Evolutionary conservation across 306 rosid genomes (phyloP), one percentile per base, ranked within the genome.

Genomic region (Acacia confusa): DNA sequence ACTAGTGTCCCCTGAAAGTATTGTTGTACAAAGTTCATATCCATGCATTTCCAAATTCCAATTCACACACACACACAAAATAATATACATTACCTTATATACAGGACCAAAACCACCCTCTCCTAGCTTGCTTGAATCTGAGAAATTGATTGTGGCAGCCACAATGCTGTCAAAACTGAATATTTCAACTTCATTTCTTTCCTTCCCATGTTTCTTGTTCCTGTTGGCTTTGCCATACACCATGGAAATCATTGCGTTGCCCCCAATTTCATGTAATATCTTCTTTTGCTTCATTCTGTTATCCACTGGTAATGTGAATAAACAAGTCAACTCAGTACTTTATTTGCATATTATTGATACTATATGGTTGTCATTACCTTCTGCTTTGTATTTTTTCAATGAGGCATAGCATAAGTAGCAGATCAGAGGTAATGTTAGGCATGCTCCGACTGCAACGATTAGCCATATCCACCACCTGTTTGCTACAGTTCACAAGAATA

Each of bases 381-480:
- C 32, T 9, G 43, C 43, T 77, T 70, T 76, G 41, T 74, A 45
- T 55, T 76, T 82, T 52, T 45, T 76, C 78, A 53, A 22, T 25
- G 50, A 52, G 20, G 8, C 65, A 71, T 4, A 24, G 73, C 65
- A 57, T 47, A 74, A 74, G 41, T 57, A 85, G 70, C 58, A 67
- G 4, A 78, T 25, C 22, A 40, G 34, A 38, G 34, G 61, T 48
- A 52, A 6, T 78, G 74, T 45, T 15, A 78, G 4, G 24, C 63
- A 22, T 50, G 74, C 65, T 58, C 70, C 84, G 2, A 81, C 34
- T 12, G 69, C 80, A 78, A 22, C 36, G 30, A 74, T 30, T 16
- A 85, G 58, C 85, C 83, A 78, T 81, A 67, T 82, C 88, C 86
- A 79, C 88, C 88, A 50, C 50, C 36, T 82, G 6, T 9, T 66